Evolutionary conservation across 2,329 filamentous ascomycete species (phyloP), one percentile per base, ranked within the genome.

Genomic region (Periconia sp.): DNA sequence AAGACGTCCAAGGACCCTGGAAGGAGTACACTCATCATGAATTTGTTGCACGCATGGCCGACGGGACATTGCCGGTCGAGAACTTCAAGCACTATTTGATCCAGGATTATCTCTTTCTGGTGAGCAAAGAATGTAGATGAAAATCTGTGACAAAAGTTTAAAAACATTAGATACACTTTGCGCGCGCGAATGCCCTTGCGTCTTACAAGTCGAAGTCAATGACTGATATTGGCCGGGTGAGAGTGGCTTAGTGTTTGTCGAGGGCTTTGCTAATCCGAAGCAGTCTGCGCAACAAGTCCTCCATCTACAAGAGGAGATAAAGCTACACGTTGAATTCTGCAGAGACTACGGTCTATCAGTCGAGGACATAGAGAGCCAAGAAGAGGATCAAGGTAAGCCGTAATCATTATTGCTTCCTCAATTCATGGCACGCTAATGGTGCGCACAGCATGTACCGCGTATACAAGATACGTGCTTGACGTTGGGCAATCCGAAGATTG

Each of bases 91-190:
- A 87, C 26, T 97, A 96, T 65, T 82, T 97, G 42, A 80, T 94
- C 8, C 92, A 97, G 59, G 92, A 97, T 61, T 96, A 96, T 61
- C 77, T 96, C 4, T 97, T 94, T 62, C 74, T 96, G 30, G 88
- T 94, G 59, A 29, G 78, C 63, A 22, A 26, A 10, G 18, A 25
- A 15, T 17, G n/a, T 7, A n/a, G 19, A 35, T 62, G 26, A 65
- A 39, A 15, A 5, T n/a, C 19, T 4, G 8, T n/a, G n/a, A n/a
- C n/a, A n/a, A n/a, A n/a, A n/a, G n/a, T n/a, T n/a, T n/a, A n/a
- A n/a, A n/a, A n/a, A n/a, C n/a, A n/a, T 9, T 9, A 91, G 86
- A 80, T 88, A 33, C 92, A 96, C 61, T 97, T 96, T 70, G 85
- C 91, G 2, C 80, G 92, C 54, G 91, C 91, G 32, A 92, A 91